Evolutionary conservation across 2,329 filamentous ascomycete species (phyloP).

Genomic region (Pseudopithomyces chartarum): DNA sequence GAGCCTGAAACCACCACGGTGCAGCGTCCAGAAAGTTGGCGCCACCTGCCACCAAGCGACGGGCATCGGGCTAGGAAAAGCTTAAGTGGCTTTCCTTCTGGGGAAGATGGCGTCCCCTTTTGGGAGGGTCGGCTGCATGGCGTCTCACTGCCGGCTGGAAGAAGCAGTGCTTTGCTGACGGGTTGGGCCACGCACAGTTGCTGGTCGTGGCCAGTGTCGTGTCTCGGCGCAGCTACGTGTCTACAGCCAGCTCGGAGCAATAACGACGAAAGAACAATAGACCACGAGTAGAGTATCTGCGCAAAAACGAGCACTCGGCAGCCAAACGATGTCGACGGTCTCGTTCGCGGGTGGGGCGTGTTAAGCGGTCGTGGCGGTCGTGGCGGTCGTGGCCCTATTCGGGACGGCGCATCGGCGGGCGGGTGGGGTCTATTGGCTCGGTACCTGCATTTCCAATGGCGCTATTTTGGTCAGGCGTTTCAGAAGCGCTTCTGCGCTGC

Average conservation of each 20-base stretch:
- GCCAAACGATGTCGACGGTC: neutral
- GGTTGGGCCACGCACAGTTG: neutral
- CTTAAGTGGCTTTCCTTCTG: neutral
- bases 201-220: neutral
- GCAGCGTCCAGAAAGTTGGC: neutral
- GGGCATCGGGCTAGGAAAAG: neutral
- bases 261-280: neutral
- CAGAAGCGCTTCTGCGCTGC: conserved; percentile 31
- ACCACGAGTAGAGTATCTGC: neutral
- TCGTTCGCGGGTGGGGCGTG: neutral
- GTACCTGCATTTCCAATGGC: conserved; percentile 33
- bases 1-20: conserved; percentile 3
- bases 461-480: conserved; percentile 32
- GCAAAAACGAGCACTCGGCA: neutral
- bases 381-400: neutral
- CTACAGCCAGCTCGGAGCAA: no score
- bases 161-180: neutral
- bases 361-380: no score
- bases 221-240: no score
- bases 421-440: conserved; percentile 9
- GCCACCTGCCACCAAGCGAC: neutral
- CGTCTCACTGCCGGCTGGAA: neutral
- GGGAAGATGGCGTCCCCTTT: neutral
- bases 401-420: neutral
- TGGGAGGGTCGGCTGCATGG: neutral